These are phyloP conservation scores for Cordyceps militaris DNA, from an alignment of 2,329 filamentous ascomycete genomes.

Conservation along the genomic window DNA sequence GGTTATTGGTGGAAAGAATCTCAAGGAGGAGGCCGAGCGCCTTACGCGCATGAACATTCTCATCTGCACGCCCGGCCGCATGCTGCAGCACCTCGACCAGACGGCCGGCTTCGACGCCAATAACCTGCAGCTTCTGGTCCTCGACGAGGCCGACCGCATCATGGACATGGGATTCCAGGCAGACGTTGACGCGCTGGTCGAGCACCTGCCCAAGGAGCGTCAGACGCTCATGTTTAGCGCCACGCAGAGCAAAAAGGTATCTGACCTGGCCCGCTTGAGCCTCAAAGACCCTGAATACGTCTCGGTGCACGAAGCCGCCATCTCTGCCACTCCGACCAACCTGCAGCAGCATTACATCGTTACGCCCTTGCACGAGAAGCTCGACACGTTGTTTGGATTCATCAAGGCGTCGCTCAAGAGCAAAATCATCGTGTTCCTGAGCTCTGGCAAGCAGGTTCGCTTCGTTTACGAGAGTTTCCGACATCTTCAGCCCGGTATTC, in stretches of 20 bases:
- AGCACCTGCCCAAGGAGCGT: constrained; percentile 76
- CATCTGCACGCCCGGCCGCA: constrained; percentile 88
- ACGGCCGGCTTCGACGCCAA: constrained; percentile 84
- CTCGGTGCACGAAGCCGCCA: constrained; percentile 79
- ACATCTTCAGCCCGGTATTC: constrained; percentile 88
- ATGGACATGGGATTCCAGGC: constrained; percentile 95
- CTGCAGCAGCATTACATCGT: constrained; percentile 89
- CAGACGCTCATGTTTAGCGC: constrained; percentile 95
- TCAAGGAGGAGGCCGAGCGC: constrained; percentile 80
- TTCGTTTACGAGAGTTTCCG: constrained; percentile 93
- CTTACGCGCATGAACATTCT: constrained; percentile 92
- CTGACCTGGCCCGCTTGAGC: constrained; percentile 81
- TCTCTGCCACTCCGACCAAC: constrained; percentile 70
- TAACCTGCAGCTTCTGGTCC: constrained; percentile 83
- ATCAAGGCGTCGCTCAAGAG: constrained; percentile 83
- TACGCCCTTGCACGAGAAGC: constrained; percentile 77
- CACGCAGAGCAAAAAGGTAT: constrained; percentile 91
- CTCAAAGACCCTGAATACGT: constrained; percentile 91
- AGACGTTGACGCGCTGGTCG: constrained; percentile 85
- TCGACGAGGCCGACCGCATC: constrained; percentile 94
- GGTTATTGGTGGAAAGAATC: constrained; percentile 86
- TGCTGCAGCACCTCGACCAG: constrained; percentile 93
- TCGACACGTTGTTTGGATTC: constrained; percentile 90
- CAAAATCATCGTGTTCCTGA: constrained; percentile 93
- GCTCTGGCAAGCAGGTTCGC: constrained; percentile 90